Evolutionary conservation across 2,329 filamentous ascomycete species (phyloP).

Genomic region (Penicillium sp.): DNA sequence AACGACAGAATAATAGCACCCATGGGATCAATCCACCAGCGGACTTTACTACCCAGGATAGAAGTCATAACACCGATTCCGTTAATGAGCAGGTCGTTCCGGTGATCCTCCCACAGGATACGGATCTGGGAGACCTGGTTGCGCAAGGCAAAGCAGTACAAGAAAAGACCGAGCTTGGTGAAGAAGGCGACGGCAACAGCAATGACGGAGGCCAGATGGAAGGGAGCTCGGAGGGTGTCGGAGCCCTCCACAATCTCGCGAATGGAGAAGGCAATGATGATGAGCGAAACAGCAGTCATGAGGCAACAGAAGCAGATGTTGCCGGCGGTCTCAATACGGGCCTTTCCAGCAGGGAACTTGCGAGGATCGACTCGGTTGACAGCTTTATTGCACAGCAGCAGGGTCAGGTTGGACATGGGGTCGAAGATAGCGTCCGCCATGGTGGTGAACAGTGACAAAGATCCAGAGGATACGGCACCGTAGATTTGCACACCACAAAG

Average conservation of each 20-base stretch:
- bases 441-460: slow-evolving; percentile 94
- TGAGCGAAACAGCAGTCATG: slow-evolving; percentile 88
- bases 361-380: slow-evolving; percentile 82
- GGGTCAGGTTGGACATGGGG: slow-evolving; percentile 80
- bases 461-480: slow-evolving; percentile 80
- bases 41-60: slow-evolving; percentile 83
- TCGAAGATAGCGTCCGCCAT: slow-evolving; percentile 97
- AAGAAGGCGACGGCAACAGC: slow-evolving; percentile 80
- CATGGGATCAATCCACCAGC: slow-evolving; percentile 93
- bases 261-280: slow-evolving; percentile 86
- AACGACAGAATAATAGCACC: slow-evolving; percentile 82
- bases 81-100: slow-evolving; percentile 97
- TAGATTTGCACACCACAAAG: slow-evolving; percentile 84
- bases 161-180: slow-evolving; percentile 80
- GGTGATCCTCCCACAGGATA: slow-evolving; percentile 95
- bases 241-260: slow-evolving; percentile 63
- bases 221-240: slow-evolving; percentile 58
- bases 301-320: slow-evolving; percentile 97
- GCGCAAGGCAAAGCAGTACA: slow-evolving; percentile 90
- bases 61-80: slow-evolving; percentile 88
- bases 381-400: slow-evolving; percentile 84
- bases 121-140: slow-evolving; percentile 89
- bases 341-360: slow-evolving; percentile 88
- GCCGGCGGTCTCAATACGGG: slow-evolving; percentile 89
- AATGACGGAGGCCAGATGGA: slow-evolving; percentile 81